Conservation (phyloP, 2,329 filamentous ascomycete genomes). For the Aspergillus novoparasiticus region DNA sequence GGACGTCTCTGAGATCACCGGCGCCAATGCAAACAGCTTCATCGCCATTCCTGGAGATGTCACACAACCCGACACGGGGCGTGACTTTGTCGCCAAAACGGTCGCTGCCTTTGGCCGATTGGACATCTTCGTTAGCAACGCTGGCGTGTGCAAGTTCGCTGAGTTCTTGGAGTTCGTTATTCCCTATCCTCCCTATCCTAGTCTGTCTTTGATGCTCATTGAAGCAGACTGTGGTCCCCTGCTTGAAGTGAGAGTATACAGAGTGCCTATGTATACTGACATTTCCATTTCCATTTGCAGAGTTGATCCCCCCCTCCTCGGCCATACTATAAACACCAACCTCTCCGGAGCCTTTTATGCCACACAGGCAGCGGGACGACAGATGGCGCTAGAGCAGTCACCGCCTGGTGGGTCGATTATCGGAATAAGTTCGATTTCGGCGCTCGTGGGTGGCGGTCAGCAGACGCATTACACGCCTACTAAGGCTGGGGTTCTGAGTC, state of each 20-base stretch:
- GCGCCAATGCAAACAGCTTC: constrained; percentile 46
- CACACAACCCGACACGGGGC: constrained; percentile 70
- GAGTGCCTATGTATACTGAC: neutral
- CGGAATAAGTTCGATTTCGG: constrained; percentile 44
- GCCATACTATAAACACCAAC: constrained; percentile 75
- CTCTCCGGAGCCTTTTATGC: constrained; percentile 87
- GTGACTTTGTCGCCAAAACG: constrained; percentile 66
- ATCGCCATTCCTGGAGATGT: constrained; percentile 77
- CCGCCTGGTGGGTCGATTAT: constrained; percentile 76
- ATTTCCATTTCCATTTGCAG: constrained; percentile 34
- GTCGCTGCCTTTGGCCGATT: constrained; percentile 60
- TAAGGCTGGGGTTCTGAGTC: constrained; percentile 76
- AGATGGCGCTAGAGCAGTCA: constrained; percentile 74
- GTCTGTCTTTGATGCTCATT: neutral
- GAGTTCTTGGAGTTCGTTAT: constrained; percentile 71
- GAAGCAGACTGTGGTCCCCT: neutral
- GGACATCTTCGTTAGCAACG: constrained; percentile 84
- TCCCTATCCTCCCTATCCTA: neutral
- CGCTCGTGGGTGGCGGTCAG: constrained; percentile 65
- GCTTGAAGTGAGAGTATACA: neutral
- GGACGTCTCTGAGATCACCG: constrained; percentile 31
- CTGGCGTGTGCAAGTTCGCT: constrained; percentile 83
- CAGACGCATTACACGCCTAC: constrained; percentile 89
- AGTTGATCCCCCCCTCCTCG: constrained; percentile 69
- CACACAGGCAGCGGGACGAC: constrained; percentile 79